A percentile compares a stretch with the other conserved stretches of the same genome.
Evolutionary conservation across 768 basidiomycete species (phyloP).

Genomic region (Tricholoma matsutake): DNA sequence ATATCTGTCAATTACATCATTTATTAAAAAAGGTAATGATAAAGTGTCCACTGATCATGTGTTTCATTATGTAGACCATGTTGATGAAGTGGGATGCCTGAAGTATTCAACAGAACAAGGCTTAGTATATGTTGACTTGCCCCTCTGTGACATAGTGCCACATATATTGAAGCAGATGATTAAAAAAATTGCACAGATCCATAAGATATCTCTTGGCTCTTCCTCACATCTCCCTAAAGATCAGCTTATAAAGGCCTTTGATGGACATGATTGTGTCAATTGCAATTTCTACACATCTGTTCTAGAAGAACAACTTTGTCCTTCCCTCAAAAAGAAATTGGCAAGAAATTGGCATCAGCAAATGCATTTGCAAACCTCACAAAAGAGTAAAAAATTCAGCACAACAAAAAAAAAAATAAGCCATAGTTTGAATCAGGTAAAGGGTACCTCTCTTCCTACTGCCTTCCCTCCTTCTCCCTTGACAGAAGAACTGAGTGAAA

Average conservation of each 20-base stretch:
- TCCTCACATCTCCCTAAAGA: not conserved
- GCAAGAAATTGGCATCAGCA: not conserved
- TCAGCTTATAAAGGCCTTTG: not conserved
- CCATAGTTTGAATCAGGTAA: not conserved
- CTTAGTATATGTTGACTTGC: not conserved
- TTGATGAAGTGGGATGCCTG: not conserved
- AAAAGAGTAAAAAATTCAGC: not conserved
- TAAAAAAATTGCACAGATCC: not conserved
- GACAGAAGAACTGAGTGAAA: not conserved
- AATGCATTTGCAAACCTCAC: not conserved
- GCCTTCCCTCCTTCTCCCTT: not conserved
- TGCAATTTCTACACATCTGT: not conserved
- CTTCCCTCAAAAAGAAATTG: not conserved
- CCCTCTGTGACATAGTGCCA: not conserved
- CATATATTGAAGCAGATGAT: not conserved
- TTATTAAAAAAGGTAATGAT: not conserved
- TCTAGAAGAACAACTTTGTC: not conserved
- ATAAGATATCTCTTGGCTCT: not conserved
- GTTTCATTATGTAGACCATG: conserved; percentile 1
- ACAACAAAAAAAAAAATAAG: not conserved
- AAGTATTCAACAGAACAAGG: not conserved
- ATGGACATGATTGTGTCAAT: conserved; percentile 1
- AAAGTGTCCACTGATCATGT: not conserved
- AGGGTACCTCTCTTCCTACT: not conserved
- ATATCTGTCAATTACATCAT: not conserved